phyloP scores from a whole-genome alignment of 2,329 filamentous ascomycete genomes.

The Furcasterigmium furcatum region DNA sequence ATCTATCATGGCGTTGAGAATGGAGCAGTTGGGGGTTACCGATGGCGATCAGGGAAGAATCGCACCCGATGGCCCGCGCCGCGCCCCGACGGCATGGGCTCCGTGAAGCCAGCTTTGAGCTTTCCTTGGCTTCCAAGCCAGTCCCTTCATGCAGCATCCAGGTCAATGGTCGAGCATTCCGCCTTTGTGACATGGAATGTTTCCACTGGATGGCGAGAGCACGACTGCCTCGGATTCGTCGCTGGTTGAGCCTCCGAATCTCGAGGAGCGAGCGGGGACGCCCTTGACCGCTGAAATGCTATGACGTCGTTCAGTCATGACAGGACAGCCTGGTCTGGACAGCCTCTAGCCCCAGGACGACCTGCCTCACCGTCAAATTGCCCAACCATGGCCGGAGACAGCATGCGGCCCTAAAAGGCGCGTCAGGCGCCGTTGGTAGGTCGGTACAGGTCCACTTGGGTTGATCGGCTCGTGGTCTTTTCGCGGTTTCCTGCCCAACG shows the following conservation, averaged over 20 bases:
- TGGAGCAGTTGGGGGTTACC: neutral
- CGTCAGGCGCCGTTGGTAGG: conserved; percentile 1
- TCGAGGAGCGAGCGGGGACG: neutral
- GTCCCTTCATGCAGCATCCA: neutral
- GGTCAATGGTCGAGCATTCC: too few relatives aligned
- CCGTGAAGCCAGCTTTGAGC: neutral
- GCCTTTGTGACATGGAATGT: neutral
- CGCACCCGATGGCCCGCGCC: neutral
- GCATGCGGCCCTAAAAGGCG: neutral
- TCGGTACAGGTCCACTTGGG: conserved; percentile 1
- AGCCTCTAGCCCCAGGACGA: neutral
- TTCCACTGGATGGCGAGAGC: neutral
- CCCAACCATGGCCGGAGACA: neutral
- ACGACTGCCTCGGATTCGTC: too few relatives aligned
- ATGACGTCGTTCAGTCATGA: neutral
- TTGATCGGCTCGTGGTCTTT: neutral
- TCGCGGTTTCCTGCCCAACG: conserved; percentile 2
- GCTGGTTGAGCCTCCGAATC: too few relatives aligned
- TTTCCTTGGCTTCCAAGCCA: neutral
- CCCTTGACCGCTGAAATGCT: neutral
- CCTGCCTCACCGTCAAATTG: neutral
- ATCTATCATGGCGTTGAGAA: neutral
- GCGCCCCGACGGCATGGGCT: too few relatives aligned
- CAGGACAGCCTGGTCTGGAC: neutral
- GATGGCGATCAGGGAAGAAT: neutral